Evolutionary conservation across 257 asterid species (phyloP), one percentile per base, ranked within the genome.

Genomic region (Cordia subcordata): DNA sequence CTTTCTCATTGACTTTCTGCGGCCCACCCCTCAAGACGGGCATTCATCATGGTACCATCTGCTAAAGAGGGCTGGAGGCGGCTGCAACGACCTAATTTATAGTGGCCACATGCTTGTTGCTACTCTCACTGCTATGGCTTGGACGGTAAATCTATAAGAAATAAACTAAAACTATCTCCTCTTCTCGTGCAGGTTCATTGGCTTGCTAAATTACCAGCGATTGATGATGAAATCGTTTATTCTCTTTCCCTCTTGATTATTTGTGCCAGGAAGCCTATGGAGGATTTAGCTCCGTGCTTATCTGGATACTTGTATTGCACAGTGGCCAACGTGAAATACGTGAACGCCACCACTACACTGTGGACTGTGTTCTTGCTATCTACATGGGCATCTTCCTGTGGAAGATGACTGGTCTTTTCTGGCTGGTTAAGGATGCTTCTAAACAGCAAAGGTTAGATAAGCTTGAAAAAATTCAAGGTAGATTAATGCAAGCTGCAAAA

Each of bases 71-170:
- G 99, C 96, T 13, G 78, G 88, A 5, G 99, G 99, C 8, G 99
- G 99, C 53, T 93, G 99, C 82, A 93, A 93, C 60, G 99, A 93
- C 77, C 86, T 93, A 45, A 68, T 93, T 35, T 93, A 86, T 75
- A 93, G 99, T 37, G 99, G 99, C 53, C 99, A 93, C 74, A 86
- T 93, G 96, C 96, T 89, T 58, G 96, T 93, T 57, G 89, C 99
- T 10, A 96, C 82, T 60, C 77, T 93, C 68, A 93, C 99, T 21
- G 97, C 99, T 37, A 89, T 93, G 99, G 99, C 99, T 1, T 93
- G 99, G 99, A 93, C 91, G 81, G 98, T 92, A 92, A 47, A 17
- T 13, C 14, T 51, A 20, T 17, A 49, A 33, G 39, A 16, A 15
- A 22, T 32, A 49, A 38, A n/a, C 53, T n/a, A 21, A 42, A 5